Base-by-base conservation (phyloP, 345 rosid genomes). In the Excoecaria agallocha region DNA sequence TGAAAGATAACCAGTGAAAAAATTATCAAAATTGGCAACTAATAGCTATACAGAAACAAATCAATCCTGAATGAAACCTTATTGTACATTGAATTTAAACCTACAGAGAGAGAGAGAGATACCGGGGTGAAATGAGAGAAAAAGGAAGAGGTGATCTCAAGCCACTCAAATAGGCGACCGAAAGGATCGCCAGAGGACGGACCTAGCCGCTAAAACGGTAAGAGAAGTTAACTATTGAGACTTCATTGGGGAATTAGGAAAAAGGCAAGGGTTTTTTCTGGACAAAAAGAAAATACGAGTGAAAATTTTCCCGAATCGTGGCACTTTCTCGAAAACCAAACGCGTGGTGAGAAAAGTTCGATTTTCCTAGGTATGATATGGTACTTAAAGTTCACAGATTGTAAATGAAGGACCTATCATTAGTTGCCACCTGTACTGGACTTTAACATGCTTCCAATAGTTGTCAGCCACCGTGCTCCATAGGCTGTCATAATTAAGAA, bases 291-390 rank as follows among this genome's bases (percentile, higher is more conserved):
- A 39, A 67, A 61, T 12, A 51, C 70, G 71, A 41, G 49, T 12
- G 15, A 75, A 66, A 77, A 82, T 75, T 84, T 84, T 86, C 86
- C 77, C 81, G 78, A 70, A 66, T 66, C 38, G 73, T 22, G 38
- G 50, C 81, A 79, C 85, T 86, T 86, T 86, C 89, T 63, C 86
- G 89, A 65, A 76, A 17, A 30, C 85, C 84, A 83, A 83, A 84
- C 82, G 86, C 79, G 83, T 65, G 72, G 60, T 12, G 73, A 78
- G 83, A 72, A 76, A 77, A 81, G 73, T 65, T 68, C 66, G 69
- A 6, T 17, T 70, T 74, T n/a, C 16, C 2, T 6, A 22, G 65
- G 10, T 22, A 8, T 20, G 72, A 39, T 72, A 39, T 1, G n/a
- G 38, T 71, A 37, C 30, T 45, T 2, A 12, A 0, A 17, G 57